A percentile compares a stretch with the other conserved stretches of the same genome.
Conservation (phyloP, 2,329 filamentous ascomycete genomes). For the Uncinocarpus reesii region DNA sequence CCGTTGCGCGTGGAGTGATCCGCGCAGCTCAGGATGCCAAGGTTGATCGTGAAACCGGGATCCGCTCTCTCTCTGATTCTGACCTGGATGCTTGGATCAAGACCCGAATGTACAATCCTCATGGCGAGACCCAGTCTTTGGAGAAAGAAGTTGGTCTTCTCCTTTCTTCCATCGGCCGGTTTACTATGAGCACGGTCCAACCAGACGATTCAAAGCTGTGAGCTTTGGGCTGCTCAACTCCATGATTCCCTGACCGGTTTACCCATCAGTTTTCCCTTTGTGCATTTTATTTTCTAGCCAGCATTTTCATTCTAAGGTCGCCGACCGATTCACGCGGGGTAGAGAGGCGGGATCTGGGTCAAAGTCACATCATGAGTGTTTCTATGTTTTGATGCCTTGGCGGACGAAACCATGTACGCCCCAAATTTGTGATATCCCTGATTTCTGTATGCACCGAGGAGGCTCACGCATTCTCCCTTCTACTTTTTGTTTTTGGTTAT, state of each 20-base stretch:
- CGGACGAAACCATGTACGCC: background rate
- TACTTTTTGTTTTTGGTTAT: background rate
- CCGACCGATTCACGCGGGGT: background rate
- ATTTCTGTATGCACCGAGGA: background rate
- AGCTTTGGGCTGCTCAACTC: background rate
- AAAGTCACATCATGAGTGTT: slow-evolving; percentile 5
- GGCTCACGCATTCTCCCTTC: background rate
- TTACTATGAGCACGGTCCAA: slow-evolving; percentile 13
- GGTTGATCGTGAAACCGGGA: slow-evolving; percentile 45
- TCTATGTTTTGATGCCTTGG: background rate
- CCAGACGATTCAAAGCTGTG: slow-evolving; percentile 12
- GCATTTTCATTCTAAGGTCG: background rate
- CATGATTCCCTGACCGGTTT: background rate
- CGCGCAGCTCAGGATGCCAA: slow-evolving; percentile 76
- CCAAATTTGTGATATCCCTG: slow-evolving; percentile 2
- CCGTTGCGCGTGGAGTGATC: slow-evolving; percentile 86
- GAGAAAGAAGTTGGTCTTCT: slow-evolving; percentile 40
- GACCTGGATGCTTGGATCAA: slow-evolving; percentile 41
- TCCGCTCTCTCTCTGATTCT: slow-evolving; percentile 36
- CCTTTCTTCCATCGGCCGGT: slow-evolving; percentile 26
- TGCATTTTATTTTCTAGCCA: slow-evolving; percentile 4
- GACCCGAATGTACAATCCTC: slow-evolving; percentile 41
- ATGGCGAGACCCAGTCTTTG: slow-evolving; percentile 38
- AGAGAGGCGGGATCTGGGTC: background rate
- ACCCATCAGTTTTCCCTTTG: slow-evolving; percentile 1